Evolutionary conservation across 805 yeast genomes (phyloP).

Genomic region (Hanseniaspora hatyaiensis): DNA sequence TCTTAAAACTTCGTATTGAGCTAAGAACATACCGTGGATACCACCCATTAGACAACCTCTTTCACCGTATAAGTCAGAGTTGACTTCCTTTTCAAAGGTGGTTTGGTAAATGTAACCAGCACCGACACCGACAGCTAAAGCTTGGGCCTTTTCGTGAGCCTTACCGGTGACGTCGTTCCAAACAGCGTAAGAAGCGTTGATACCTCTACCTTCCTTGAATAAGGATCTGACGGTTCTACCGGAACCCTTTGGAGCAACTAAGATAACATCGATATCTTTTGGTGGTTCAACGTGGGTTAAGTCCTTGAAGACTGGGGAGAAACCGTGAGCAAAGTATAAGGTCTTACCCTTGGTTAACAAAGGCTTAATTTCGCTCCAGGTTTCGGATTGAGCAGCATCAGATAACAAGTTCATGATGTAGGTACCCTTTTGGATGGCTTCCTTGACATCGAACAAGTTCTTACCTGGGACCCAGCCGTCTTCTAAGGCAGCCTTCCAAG

Average conservation of each 20-base stretch:
- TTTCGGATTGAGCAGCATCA: slow-evolving; percentile 99
- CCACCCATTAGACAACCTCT: slow-evolving; percentile 99
- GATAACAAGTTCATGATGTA: slow-evolving; percentile 94
- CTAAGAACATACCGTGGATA: slow-evolving; percentile 99
- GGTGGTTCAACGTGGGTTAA: slow-evolving; percentile 95
- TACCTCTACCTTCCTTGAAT: slow-evolving; percentile 99
- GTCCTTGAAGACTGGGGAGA: slow-evolving; percentile 97
- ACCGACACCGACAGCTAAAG: slow-evolving; percentile 97
- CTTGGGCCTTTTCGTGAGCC: slow-evolving; percentile 98
- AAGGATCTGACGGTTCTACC: slow-evolving; percentile 99
- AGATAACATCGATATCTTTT: slow-evolving; percentile 84
- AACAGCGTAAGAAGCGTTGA: slow-evolving; percentile 98
- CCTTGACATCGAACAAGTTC: slow-evolving; percentile 87
- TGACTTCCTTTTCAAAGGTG: slow-evolving; percentile 97
- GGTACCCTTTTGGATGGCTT: slow-evolving; percentile 88
- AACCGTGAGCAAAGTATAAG: slow-evolving; percentile 97
- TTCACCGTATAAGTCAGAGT: slow-evolving; percentile 98
- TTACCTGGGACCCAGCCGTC: slow-evolving; percentile 99
- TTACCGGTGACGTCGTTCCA: slow-evolving; percentile 99
- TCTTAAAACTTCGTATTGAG: slow-evolving; percentile 98
- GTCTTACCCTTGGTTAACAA: slow-evolving; percentile 94
- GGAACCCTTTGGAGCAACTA: slow-evolving; percentile 99
- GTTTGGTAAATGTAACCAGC: slow-evolving; percentile 99
- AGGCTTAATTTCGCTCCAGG: slow-evolving; percentile 83
- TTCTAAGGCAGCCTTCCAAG: slow-evolving; percentile 98